Base-by-base conservation (phyloP, 1,284 basidiomycete genomes). In the Fomitopsis schrenkii region DNA sequence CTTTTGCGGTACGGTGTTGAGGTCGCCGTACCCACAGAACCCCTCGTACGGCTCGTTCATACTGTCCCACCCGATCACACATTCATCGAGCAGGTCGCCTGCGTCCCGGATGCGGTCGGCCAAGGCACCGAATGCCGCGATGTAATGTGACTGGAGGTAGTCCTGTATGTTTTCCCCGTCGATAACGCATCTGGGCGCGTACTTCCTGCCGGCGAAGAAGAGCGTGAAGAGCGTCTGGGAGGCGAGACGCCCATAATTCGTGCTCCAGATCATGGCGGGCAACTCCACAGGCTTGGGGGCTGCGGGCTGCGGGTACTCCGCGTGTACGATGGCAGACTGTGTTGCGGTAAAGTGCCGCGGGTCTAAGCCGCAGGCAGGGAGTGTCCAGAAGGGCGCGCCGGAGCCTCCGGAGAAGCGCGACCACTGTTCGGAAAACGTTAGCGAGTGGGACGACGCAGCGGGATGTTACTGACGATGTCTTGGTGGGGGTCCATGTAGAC, bases 401-500 rank as follows among this genome's bases (percentile, higher is more conserved):
- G 94, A 97, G 7, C 97, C 97, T 26, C 97, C 96, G 5, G 93
- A 93, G 78, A 96, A 98, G 44, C 97, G 91, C 1, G 96, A 98
- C 94, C 97, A 98, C 95, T 97, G 70, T 14, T 50, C 57, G 28
- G 5, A 17, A 14, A 0, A 12, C n/a, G 55, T 57, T 10, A 57
- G 59, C 30, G 22, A 8, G n/a, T 7, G 15, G 36, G 54, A 56
- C 8, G 0, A 6, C 14, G 7, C n/a, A 38, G 5, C 17, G 19
- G 19, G 17, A 19, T 3, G 30, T 17, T 15, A 46, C 95, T 74
- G 72, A 97, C 95, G 41, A 88, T 85, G 72, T 99, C 97, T 77
- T 98, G 97, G 76, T 99, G 97, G 5, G 97, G 96, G 73, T 98
- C 95, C 83, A 99, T 90, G 75, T 88, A 97, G 5, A 98, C 86